These are phyloP conservation scores for Paramecium tetraurelia DNA, from an alignment of 73 alveolate genomes.

Conservation along the genomic window DNA sequence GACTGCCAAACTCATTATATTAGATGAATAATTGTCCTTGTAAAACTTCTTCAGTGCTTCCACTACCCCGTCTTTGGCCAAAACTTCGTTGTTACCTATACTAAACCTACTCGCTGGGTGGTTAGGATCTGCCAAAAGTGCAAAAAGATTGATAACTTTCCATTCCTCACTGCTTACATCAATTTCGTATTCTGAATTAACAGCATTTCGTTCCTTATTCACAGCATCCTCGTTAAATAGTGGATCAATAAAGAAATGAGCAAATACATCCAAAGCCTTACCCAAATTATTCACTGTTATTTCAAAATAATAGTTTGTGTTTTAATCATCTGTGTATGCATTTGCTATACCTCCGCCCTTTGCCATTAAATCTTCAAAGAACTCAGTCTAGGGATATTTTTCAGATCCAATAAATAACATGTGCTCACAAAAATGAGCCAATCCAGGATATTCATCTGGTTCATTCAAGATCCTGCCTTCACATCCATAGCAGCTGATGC, in stretches of 20 bases:
- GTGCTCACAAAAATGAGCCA: constrained; percentile 73
- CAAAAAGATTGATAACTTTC: constrained; percentile 23
- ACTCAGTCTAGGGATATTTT: constrained; percentile 48
- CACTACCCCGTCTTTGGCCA: constrained; percentile 15
- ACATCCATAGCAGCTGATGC: constrained; percentile 79
- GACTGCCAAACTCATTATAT: neutral
- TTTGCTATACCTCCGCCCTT: constrained; percentile 53
- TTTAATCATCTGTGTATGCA: constrained; percentile 48
- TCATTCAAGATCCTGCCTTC: constrained; percentile 72
- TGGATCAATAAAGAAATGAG: constrained; percentile 61
- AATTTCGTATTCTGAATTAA: constrained; percentile 53
- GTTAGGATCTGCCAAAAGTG: neutral
- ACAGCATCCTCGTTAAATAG: constrained; percentile 51
- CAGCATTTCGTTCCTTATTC: constrained; percentile 56
- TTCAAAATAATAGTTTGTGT: constrained; percentile 60
- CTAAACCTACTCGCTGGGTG: constrained; percentile 52
- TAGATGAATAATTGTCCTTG: constrained; percentile 31
- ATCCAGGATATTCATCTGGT: constrained; percentile 71
- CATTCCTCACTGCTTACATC: constrained; percentile 56
- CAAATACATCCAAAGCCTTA: constrained; percentile 37
- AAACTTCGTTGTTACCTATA: constrained; percentile 30
- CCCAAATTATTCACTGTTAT: constrained; percentile 30
- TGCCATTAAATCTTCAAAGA: constrained; percentile 38
- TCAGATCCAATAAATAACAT: constrained; percentile 67
- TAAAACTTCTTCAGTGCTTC: constrained; percentile 27